Evolutionary conservation across 805 yeast genomes (phyloP).

Genomic region (Maudiozyma barnettii): DNA sequence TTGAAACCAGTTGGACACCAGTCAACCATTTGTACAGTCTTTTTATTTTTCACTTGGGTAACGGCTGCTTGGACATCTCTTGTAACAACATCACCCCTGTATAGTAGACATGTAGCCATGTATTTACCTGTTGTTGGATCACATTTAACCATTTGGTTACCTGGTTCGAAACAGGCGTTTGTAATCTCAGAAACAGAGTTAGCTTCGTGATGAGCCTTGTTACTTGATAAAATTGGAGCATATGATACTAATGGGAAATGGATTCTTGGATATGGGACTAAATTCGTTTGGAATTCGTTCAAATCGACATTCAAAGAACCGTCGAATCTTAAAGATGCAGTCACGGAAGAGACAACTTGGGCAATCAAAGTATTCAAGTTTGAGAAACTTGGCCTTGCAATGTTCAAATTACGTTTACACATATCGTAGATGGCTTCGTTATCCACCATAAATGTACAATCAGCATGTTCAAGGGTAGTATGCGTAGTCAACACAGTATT

Average conservation of each 20-base stretch:
- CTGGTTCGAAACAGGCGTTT: constrained; percentile 96
- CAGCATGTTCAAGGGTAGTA: constrained; percentile 96
- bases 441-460: constrained; percentile 98
- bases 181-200: constrained; percentile 94
- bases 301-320: constrained; percentile 96
- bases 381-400: constrained; percentile 80
- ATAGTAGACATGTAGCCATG: constrained; percentile 96
- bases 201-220: constrained; percentile 90
- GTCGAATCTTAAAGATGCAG: constrained; percentile 94
- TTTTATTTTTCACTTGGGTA: constrained; percentile 85
- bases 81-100: constrained; percentile 97
- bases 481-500: constrained; percentile 96
- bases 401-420: constrained; percentile 92
- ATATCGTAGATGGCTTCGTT: constrained; percentile 98
- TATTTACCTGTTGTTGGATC: constrained; percentile 95
- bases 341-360: constrained; percentile 95
- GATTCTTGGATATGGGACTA: constrained; percentile 98
- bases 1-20: constrained; percentile 99
- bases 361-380: constrained; percentile 91
- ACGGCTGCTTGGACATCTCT: constrained; percentile 97
- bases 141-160: constrained; percentile 98
- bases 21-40: constrained; percentile 94
- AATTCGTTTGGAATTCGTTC: constrained; percentile 96
- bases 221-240: constrained; percentile 89
- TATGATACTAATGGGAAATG: constrained; percentile 98